Base-by-base conservation (phyloP, 192 early-diverging fungal genomes). In the Coemansia pectinata region DNA sequence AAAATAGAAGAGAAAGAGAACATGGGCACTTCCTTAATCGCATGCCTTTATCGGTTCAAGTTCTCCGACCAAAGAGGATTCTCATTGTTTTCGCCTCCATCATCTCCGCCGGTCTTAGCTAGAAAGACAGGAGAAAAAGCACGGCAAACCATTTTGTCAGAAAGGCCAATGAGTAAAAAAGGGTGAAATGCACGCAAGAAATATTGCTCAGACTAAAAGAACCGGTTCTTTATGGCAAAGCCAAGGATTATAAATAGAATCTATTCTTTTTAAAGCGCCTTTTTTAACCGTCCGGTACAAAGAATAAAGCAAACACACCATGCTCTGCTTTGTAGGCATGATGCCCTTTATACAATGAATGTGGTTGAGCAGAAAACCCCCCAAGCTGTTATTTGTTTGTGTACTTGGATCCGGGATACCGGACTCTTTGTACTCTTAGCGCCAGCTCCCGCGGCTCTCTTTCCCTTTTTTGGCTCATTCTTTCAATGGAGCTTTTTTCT, bases 181-280 rank as follows among this genome's bases (percentile, higher is more conserved):
- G n/a, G 47, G n/a, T 48, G 47, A 48, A 55, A 55, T 29, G 12
- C 25, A 55, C 33, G 52, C 52, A 55, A 25, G 27, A 55, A 55
- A 27, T 55, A 55, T 55, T 55, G 52, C 52, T 55, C 52, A 14
- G 52, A 31, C 52, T 10, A 21, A 19, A 48, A 48, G 47, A 48
- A 48, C n/a, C 5, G n/a, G 9, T 52, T 52, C 52, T 55, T 55
- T 55, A 55, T 55, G 52, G 8, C 52, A 55, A 55, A 55, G 52
- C 25, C 47, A 48, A 8, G 11, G 10, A 29, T 29, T 55, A 55
- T 29, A 55, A 55, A 55, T 55, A 55, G 52, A 55, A 29, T 55
- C 52, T 55, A 55, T 55, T 55, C 11, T 55, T 55, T 55, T 5
- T 21, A 48, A 55, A 29, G 3, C 2, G 7, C 19, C 17, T 6